phyloP scores from a whole-genome alignment of 2,329 filamentous ascomycete species.

The Aspergillus quadricinctus region DNA sequence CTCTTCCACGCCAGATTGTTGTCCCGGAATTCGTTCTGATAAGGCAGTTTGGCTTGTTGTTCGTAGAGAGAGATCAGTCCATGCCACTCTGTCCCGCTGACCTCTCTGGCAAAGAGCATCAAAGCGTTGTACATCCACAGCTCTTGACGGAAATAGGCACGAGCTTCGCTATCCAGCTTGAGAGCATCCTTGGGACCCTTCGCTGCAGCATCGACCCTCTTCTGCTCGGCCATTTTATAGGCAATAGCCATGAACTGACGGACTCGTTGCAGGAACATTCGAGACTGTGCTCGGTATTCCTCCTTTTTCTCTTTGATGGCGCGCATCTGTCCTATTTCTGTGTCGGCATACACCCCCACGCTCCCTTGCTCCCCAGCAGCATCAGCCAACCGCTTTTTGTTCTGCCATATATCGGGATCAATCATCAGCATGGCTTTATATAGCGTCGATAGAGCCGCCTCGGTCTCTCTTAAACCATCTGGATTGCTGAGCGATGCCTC shows the following conservation, averaged over 20 bases:
- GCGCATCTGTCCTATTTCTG: constrained; percentile 76
- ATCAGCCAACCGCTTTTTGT: constrained; percentile 47
- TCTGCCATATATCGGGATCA: constrained; percentile 69
- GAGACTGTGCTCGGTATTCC: constrained; percentile 73
- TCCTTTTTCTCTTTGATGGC: constrained; percentile 93
- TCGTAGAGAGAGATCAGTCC: constrained; percentile 76
- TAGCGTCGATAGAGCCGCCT: constrained; percentile 70
- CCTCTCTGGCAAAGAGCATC: constrained; percentile 81
- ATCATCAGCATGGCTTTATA: constrained; percentile 94
- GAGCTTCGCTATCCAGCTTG: constrained; percentile 67
- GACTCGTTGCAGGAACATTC: constrained; percentile 71
- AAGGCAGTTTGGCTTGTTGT: constrained; percentile 68
- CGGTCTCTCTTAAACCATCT: constrained; percentile 70
- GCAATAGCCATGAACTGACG: constrained; percentile 77
- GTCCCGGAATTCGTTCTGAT: constrained; percentile 76
- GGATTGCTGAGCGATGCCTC: constrained; percentile 68
- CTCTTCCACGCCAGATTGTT: constrained; percentile 75
- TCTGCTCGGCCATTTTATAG: constrained; percentile 70
- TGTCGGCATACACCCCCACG: constrained; percentile 63
- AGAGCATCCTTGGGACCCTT: constrained; percentile 37
- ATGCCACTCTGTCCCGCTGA: constrained; percentile 78
- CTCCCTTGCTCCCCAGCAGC: constrained; percentile 35
- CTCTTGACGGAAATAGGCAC: constrained; percentile 65
- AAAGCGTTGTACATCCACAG: constrained; percentile 87
- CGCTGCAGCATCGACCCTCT: constrained; percentile 60